phyloP scores from a whole-genome alignment of 2,329 filamentous ascomycete genomes.

The Colletotrichum magnum region DNA sequence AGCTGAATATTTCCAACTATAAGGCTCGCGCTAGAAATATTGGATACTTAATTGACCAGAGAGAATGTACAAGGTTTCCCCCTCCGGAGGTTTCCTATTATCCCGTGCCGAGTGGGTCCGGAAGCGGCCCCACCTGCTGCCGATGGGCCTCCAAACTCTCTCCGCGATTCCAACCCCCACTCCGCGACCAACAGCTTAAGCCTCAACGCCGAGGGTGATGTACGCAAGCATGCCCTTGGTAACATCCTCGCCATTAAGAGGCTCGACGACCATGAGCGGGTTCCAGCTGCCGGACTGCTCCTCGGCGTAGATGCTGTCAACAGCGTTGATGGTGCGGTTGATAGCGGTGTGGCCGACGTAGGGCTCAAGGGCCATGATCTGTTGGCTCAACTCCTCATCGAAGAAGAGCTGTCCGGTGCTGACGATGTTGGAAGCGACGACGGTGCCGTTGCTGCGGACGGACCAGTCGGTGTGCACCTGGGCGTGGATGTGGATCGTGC shows the following conservation, averaged over 20 bases:
- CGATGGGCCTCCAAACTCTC: not conserved
- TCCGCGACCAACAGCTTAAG: not conserved
- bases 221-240: conserved; percentile 35
- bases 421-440: conserved; percentile 45
- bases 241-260: conserved; percentile 27
- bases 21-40: too few species aligned
- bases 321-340: conserved; percentile 33
- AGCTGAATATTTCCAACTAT: too few species aligned
- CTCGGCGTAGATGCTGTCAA: conserved; percentile 28
- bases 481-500: conserved; percentile 64
- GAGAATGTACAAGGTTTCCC: too few species aligned
- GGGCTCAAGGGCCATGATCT: conserved; percentile 63
- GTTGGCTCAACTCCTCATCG: conserved; percentile 25
- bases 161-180: not conserved
- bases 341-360: conserved; percentile 59
- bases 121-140: too few species aligned
- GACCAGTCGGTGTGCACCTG: conserved; percentile 56
- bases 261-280: conserved; percentile 33
- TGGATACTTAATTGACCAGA: too few species aligned
- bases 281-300: conserved; percentile 28
- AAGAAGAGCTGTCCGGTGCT: conserved; percentile 45
- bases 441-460: conserved; percentile 36
- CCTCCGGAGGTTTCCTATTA: too few species aligned
- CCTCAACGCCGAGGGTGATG: conserved; percentile 31
- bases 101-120: too few species aligned